phyloP scores from a whole-genome alignment of 192 early-diverging fungal species.

The Obelidium mucronatum region DNA sequence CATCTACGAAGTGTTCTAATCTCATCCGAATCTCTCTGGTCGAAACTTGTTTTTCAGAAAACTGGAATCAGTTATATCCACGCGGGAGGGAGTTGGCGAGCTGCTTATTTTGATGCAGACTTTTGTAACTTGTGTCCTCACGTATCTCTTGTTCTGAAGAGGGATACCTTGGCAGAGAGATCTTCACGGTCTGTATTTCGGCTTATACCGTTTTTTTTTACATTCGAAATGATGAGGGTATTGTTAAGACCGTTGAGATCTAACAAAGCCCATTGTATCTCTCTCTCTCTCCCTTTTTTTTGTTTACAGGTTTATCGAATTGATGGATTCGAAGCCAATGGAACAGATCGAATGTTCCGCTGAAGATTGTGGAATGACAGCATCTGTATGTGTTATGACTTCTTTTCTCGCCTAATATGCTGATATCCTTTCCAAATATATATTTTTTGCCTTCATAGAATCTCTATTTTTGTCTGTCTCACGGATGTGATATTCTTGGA shows the following conservation, averaged over 20 bases:
- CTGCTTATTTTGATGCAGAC: not conserved
- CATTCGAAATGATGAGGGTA: not conserved
- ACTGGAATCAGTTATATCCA: slow-evolving; percentile 12
- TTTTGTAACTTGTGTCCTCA: not conserved
- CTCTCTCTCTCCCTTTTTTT: no score
- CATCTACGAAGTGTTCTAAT: not conserved
- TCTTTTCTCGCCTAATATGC: no score
- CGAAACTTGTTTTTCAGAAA: not conserved
- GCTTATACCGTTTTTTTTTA: not conserved
- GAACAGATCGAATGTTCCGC: not conserved
- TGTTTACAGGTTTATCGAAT: not conserved
- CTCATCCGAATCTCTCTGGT: not conserved
- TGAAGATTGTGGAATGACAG: not conserved
- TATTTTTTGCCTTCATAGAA: no score
- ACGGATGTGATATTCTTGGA: not conserved
- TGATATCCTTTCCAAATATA: no score
- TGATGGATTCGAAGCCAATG: not conserved
- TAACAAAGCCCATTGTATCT: no score
- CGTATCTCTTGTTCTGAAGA: not conserved
- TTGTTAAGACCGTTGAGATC: not conserved
- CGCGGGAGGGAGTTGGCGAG: not conserved
- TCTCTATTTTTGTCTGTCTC: not conserved
- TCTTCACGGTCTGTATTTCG: not conserved
- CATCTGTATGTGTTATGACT: not conserved
- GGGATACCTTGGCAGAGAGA: not conserved